A percentile compares a stretch with the other conserved stretches of the same genome.
Conservation (phyloP, 169 alveolate genomes). For the Eimeria nieschulzi region DNA sequence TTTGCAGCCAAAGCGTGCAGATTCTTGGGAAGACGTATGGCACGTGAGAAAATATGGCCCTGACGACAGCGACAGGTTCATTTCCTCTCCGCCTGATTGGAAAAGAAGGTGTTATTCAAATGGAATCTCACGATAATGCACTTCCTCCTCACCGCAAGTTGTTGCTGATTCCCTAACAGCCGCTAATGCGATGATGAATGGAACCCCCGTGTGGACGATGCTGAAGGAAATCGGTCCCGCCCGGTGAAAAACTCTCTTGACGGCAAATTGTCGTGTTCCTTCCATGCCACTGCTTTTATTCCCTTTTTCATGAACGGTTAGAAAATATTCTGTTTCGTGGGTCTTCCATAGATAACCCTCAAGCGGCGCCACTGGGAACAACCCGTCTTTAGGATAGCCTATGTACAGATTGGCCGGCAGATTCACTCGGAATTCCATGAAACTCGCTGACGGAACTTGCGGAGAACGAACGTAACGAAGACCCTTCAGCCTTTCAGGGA, state of each 20-base stretch:
- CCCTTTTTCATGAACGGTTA: neutral
- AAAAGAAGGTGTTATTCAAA: neutral
- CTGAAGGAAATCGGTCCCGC: conserved; percentile 41
- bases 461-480: conserved; percentile 27
- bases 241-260: neutral
- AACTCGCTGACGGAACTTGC: neutral
- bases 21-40: conserved; percentile 48
- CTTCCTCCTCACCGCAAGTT: conserved; percentile 31
- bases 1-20: conserved; percentile 53
- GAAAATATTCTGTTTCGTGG: conserved; percentile 33
- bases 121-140: neutral
- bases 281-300: neutral
- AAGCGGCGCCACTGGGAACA: conserved; percentile 49
- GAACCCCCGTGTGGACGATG: conserved; percentile 6
- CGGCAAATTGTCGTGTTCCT: neutral
- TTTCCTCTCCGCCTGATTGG: conserved; percentile 69
- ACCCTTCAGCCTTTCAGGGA: conserved; percentile 49
- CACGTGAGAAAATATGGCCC: conserved; percentile 48
- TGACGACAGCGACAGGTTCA: conserved; percentile 54
- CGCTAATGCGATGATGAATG: conserved; percentile 11
- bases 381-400: conserved; percentile 23
- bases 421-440: conserved; percentile 25
- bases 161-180: neutral
- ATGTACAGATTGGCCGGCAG: conserved; percentile 42
- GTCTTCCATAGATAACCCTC: conserved; percentile 35